Conservation (phyloP, 495 filamentous ascomycete genomes). For the Poronia punctata region DNA sequence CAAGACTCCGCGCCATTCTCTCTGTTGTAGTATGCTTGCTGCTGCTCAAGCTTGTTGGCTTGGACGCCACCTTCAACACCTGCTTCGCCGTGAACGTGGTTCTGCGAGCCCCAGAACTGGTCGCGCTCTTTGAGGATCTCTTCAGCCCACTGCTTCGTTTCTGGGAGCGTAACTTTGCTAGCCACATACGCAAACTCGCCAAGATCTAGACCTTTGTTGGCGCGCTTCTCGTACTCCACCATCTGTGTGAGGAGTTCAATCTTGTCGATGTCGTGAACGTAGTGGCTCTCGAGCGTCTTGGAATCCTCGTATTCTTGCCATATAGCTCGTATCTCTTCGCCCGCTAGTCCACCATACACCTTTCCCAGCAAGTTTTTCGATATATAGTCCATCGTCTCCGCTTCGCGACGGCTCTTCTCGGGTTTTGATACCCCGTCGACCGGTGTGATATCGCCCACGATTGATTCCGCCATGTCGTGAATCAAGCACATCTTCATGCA, state of each 20-base stretch:
- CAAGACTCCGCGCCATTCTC: conserved; percentile 8
- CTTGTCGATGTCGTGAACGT: conserved; percentile 96
- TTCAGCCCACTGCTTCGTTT: conserved; percentile 72
- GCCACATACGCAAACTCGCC: conserved; percentile 78
- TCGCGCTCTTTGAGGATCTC: conserved; percentile 71
- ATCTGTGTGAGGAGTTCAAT: conserved; percentile 91
- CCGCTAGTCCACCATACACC: conserved; percentile 61
- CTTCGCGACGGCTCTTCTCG: conserved; percentile 84
- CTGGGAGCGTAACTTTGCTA: conserved; percentile 60
- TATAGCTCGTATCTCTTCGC: conserved; percentile 60
- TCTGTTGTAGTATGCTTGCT: conserved; percentile 38
- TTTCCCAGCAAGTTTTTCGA: conserved; percentile 62
- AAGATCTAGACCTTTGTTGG: conserved; percentile 59
- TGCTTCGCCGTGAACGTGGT: conserved; percentile 35
- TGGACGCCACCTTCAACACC: conserved; percentile 34
- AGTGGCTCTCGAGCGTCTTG: conserved; percentile 72
- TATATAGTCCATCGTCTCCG: conserved; percentile 84
- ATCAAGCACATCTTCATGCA: conserved; percentile 92
- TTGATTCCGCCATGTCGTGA: conserved; percentile 93
- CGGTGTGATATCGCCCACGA: conserved; percentile 95
- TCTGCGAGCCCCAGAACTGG: conserved; percentile 56
- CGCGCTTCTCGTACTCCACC: conserved; percentile 85
- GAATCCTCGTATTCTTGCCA: conserved; percentile 94
- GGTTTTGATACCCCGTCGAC: conserved; percentile 61
- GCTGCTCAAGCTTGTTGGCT: conserved; percentile 25